Conservation (phyloP, 345 rosid species). For the Heritiera littoralis region DNA sequence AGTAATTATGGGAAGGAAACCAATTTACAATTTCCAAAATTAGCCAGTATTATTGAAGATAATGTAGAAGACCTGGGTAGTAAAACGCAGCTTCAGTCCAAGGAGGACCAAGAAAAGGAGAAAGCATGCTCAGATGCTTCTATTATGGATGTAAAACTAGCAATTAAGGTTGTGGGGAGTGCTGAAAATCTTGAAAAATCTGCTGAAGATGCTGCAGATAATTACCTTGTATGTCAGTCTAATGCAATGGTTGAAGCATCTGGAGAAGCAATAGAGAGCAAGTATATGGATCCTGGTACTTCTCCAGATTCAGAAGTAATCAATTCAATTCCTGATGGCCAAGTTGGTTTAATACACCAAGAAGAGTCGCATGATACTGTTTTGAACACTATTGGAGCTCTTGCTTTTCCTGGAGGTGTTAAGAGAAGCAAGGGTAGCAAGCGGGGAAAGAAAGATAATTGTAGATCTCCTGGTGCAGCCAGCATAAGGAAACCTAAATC, state of each 20-base stretch:
- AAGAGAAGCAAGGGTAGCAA: conserved; percentile 28
- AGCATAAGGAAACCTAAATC: conserved; percentile 38
- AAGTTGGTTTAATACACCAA: conserved; percentile 39
- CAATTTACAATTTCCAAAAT: conserved; percentile 35
- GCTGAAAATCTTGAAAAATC: conserved; percentile 38
- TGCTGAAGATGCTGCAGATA: conserved; percentile 42
- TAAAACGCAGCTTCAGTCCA: conserved; percentile 27
- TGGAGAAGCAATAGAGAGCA: conserved; percentile 42
- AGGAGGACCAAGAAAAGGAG: conserved; percentile 33
- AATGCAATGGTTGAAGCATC: conserved; percentile 40
- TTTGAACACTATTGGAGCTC: conserved; percentile 42
- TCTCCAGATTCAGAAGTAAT: conserved; percentile 99
- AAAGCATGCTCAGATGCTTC: conserved; percentile 33
- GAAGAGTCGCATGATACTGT: conserved; percentile 38
- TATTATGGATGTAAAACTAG: conserved; percentile 29
- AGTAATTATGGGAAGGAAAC: conserved; percentile 28
- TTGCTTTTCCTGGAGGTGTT: conserved; percentile 32
- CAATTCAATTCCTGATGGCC: conserved; percentile 64
- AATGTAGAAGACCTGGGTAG: conserved; percentile 34
- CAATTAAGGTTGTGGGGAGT: conserved; percentile 37
- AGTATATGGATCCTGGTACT: conserved; percentile 69
- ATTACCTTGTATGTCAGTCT: conserved; percentile 34
- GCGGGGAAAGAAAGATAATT: conserved; percentile 52
- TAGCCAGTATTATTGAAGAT: conserved; percentile 29
- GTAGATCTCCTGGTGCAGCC: conserved; percentile 32